Base-by-base conservation (phyloP, 2,329 filamentous ascomycete genomes). In the Hysterium pulicare region DNA sequence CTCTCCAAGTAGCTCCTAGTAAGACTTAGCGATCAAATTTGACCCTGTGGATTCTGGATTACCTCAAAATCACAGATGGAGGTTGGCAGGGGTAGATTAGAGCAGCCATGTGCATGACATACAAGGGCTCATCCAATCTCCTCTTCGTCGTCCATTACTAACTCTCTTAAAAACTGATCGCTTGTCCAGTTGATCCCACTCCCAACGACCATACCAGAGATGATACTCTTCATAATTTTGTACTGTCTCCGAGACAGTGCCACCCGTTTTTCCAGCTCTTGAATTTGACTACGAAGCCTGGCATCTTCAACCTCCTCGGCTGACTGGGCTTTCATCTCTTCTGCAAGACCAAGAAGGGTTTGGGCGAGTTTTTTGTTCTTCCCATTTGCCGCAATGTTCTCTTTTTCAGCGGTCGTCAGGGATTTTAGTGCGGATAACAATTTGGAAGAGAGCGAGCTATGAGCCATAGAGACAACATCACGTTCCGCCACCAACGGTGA, bases 171-270 rank as follows among this genome's bases (percentile, higher is more conserved):
- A 45, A 73, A 74, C 39, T 82, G 76, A 64, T 94, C 82, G 31
- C 77, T 72, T 10, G 81, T 82, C 89, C 89, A 95, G 58, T 94
- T 83, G 41, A 93, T 74, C 35, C 89, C 89, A 63, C 88, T 94
- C 3, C 86, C 87, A 4, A 82, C 86, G 35, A 95, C 78, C 42
- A 90, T 77, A 15, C 85, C 87, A 57, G 85, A 86, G n/a, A 86
- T 77, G 32, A 89, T 80, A 19, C 81, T 86, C 69, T 91, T 93
- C 64, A 91, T 79, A 16, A 84, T 81, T 56, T 81, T 81, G 82
- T 83, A 88, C 57, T 78, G 77, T 51, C 82, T 80, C 47, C 79
- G 79, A 60, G 81, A 84, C 17, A 71, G 71, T 54, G 77, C 82
- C 45, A 86, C 68, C 31, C 82, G 76, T 5, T 62, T 67, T 54